phyloP scores from a whole-genome alignment of 306 rosid genomes.

The Dicorynia guianensis region DNA sequence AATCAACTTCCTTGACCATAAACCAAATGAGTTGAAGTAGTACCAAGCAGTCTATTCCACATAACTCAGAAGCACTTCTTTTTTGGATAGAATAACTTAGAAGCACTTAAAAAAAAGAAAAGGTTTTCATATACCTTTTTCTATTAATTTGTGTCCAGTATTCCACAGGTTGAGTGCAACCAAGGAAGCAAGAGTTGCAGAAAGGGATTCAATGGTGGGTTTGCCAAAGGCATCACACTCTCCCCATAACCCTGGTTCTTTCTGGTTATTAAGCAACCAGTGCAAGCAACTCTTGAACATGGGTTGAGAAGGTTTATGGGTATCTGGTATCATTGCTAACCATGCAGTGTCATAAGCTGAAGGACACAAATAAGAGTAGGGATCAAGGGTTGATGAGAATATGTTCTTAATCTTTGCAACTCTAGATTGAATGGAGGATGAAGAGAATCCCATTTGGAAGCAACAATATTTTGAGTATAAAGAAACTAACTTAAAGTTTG shows the following conservation, averaged over 20 bases:
- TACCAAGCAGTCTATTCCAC: no score
- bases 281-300: constrained; percentile 52
- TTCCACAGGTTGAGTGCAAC: constrained; percentile 53
- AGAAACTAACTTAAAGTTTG: no score
- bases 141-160: neutral
- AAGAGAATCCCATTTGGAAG: constrained; percentile 33
- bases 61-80: no score
- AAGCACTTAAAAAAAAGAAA: no score
- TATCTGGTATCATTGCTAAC: constrained; percentile 59
- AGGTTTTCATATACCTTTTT: constrained; percentile 38
- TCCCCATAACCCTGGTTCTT: constrained; percentile 48
- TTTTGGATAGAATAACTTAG: no score
- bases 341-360: constrained; percentile 67
- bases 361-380: no score
- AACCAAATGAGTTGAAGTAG: no score
- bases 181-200: constrained; percentile 52
- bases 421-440: constrained; percentile 20
- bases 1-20: no score
- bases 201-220: constrained; percentile 47
- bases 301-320: constrained; percentile 38
- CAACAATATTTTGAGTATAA: no score
- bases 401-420: constrained; percentile 36
- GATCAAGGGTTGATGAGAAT: constrained; percentile 37
- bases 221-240: constrained; percentile 35
- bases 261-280: constrained; percentile 54